Percentiles rank a stretch among this genome's conserved stretches.
These are phyloP conservation scores for Poa pratensis DNA, from an alignment of 176 grass and related monocot species.

Conservation along the genomic window DNA sequence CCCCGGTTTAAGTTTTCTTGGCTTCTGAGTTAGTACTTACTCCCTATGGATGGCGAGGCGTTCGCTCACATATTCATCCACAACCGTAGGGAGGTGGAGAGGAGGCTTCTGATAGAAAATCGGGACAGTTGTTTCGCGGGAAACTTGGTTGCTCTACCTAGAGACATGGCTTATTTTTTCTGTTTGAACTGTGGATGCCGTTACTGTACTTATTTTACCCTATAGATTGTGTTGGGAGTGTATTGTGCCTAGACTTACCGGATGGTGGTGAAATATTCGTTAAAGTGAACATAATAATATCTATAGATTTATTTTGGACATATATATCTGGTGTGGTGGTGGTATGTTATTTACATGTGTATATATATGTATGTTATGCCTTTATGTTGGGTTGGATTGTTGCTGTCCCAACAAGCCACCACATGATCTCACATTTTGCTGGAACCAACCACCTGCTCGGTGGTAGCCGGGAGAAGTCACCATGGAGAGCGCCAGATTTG, in stretches of 20 bases:
- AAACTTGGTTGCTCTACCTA: conserved; percentile 32
- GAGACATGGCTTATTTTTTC: conserved; percentile 16
- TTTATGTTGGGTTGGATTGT: neutral
- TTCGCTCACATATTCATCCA: conserved; percentile 18
- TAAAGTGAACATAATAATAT: conserved; percentile 50
- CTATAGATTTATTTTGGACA: conserved; percentile 48
- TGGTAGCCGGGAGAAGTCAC: neutral
- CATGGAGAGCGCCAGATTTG: neutral
- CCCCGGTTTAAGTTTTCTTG: conserved; percentile 45
- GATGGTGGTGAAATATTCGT: conserved; percentile 59
- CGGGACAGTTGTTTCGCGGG: conserved; percentile 15
- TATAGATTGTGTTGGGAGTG: conserved; percentile 52
- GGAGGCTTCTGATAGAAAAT: conserved; percentile 12
- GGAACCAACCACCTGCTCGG: neutral
- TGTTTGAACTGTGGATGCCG: conserved; percentile 32
- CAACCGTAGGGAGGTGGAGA: conserved; percentile 16
- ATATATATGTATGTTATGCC: neutral
- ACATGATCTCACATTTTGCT: neutral
- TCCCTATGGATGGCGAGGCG: conserved; percentile 1
- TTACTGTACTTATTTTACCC: conserved; percentile 47
- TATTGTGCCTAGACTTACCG: conserved; percentile 43
- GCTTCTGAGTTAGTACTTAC: conserved; percentile 33
- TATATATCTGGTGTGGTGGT: neutral
- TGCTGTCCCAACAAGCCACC: neutral
- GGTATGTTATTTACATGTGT: neutral